phyloP scores from a whole-genome alignment of 805 yeast genomes.

The Candida anglica region DNA sequence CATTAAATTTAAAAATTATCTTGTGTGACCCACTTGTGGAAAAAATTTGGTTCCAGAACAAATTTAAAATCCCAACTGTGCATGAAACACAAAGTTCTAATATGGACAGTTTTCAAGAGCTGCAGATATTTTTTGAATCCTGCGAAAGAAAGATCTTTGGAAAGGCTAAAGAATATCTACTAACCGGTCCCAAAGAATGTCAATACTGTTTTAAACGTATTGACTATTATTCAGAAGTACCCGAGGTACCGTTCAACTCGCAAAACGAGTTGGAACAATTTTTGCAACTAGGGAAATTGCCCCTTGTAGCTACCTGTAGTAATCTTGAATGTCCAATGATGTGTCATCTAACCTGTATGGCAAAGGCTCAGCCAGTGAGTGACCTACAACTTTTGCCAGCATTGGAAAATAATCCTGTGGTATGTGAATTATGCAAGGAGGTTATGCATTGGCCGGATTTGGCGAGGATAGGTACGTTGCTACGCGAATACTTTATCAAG shows the following conservation, averaged over 20 bases:
- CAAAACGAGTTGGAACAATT: slow-evolving; percentile 3
- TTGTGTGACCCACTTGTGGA: slow-evolving; percentile 35
- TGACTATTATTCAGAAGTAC: slow-evolving; percentile 1
- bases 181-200: neutral
- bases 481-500: slow-evolving; percentile 14
- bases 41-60: slow-evolving; percentile 32
- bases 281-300: slow-evolving; percentile 12
- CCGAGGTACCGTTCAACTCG: neutral
- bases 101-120: slow-evolving; percentile 5
- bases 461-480: slow-evolving; percentile 16
- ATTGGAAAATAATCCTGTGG: slow-evolving; percentile 5
- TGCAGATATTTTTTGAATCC: neutral
- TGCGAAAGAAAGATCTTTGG: neutral
- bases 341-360: slow-evolving; percentile 39
- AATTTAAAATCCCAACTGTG: slow-evolving; percentile 18
- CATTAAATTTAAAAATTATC: slow-evolving; percentile 43
- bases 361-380: slow-evolving; percentile 9
- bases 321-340: slow-evolving; percentile 22
- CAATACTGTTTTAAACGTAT: neutral
- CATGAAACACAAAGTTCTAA: slow-evolving; percentile 5
- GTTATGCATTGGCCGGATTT: slow-evolving; percentile 14
- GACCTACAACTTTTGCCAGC: too few relatives aligned
- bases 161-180: neutral
- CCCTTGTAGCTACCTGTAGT: slow-evolving; percentile 31
- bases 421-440: slow-evolving; percentile 14